A percentile compares a stretch with the other conserved stretches of the same genome.
Evolutionary conservation across 2,329 filamentous ascomycete genomes (phyloP).

Genomic region (Aspergillus sp.): DNA sequence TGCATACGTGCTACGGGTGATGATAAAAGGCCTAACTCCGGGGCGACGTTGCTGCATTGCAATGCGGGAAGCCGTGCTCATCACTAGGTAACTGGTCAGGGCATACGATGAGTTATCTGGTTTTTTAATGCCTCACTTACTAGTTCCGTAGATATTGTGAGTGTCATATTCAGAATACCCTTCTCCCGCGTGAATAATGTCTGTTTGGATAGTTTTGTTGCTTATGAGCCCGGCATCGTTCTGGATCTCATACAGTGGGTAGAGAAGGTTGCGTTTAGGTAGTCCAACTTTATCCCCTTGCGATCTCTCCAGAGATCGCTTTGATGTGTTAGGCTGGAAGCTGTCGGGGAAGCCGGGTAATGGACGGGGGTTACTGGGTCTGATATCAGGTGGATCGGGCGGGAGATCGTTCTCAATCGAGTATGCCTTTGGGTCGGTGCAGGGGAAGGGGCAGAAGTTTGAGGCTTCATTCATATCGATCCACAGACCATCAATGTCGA

Average conservation of each 20-base stretch:
- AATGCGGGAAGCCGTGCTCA: slow-evolving; percentile 64
- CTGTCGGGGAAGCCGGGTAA: slow-evolving; percentile 68
- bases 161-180: slow-evolving; percentile 71
- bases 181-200: slow-evolving; percentile 62
- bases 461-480: slow-evolving; percentile 68
- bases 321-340: slow-evolving; percentile 59
- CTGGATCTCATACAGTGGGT: slow-evolving; percentile 64
- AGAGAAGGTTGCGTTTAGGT: slow-evolving; percentile 62
- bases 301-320: slow-evolving; percentile 9
- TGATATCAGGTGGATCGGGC: slow-evolving; percentile 62
- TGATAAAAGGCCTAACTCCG: slow-evolving; percentile 64
- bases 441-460: slow-evolving; percentile 58
- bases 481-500: slow-evolving; percentile 77
- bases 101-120: background rate
- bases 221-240: slow-evolving; percentile 56
- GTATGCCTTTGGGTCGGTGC: slow-evolving; percentile 55
- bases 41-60: slow-evolving; percentile 69
- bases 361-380: slow-evolving; percentile 58
- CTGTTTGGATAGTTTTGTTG: slow-evolving; percentile 64
- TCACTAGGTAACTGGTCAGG: slow-evolving; percentile 49
- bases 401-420: slow-evolving; percentile 45
- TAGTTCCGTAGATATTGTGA: slow-evolving; percentile 73
- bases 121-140: slow-evolving; percentile 28
- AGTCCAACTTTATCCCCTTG: slow-evolving; percentile 51
- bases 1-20: slow-evolving; percentile 74